Evolutionary conservation across 345 rosid genomes (phyloP).

Genomic region (Gossypium stocksii): DNA sequence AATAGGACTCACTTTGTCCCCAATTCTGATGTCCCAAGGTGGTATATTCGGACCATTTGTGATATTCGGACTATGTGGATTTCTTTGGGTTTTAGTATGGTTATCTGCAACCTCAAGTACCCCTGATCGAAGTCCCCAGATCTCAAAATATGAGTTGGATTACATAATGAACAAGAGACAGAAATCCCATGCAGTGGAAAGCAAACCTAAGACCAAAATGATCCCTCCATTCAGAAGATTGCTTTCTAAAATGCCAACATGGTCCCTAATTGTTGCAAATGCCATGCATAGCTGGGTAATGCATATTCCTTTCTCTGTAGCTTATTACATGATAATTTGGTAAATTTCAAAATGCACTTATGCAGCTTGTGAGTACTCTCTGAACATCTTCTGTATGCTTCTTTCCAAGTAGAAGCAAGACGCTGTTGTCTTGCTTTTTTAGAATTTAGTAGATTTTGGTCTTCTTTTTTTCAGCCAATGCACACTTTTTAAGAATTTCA

Average conservation of each 20-base stretch:
- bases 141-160: slow-evolving; percentile 71
- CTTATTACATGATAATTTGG: slow-evolving; percentile 5
- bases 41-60: slow-evolving; percentile 93
- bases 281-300: slow-evolving; percentile 96
- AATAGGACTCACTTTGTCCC: slow-evolving; percentile 75
- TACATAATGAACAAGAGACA: slow-evolving; percentile 51
- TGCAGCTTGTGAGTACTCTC: background rate
- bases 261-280: slow-evolving; percentile 93
- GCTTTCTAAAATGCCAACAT: slow-evolving; percentile 85
- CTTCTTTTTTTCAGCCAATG: background rate
- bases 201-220: slow-evolving; percentile 35
- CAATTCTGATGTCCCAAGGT: slow-evolving; percentile 84
- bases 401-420: background rate
- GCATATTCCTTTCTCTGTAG: slow-evolving; percentile 8
- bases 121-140: slow-evolving; percentile 74
- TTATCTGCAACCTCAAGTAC: slow-evolving; percentile 71
- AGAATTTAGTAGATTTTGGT: background rate
- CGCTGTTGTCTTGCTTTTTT: background rate
- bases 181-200: slow-evolving; percentile 34
- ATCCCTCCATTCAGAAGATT: slow-evolving; percentile 82
- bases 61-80: slow-evolving; percentile 85
- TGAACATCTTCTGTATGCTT: background rate
- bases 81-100: slow-evolving; percentile 95
- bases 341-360: slow-evolving; percentile 4
- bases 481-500: background rate